phyloP scores from a whole-genome alignment of 148 eudicot genomes.

The Dysphania ambrosioides region DNA sequence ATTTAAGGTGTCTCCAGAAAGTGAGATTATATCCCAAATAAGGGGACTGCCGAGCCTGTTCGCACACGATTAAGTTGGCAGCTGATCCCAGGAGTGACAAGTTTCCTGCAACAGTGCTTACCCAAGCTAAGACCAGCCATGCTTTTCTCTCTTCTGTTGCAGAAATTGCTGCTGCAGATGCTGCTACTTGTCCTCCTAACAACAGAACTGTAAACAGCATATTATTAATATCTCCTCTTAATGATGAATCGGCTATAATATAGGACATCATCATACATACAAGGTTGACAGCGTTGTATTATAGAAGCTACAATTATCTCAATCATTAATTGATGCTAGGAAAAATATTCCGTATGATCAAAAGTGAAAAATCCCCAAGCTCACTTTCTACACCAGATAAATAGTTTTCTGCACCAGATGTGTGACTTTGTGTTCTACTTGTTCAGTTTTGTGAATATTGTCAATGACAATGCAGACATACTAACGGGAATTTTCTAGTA shows the following conservation, averaged over 20 bases:
- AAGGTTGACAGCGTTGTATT: background rate
- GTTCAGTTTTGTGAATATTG: background rate
- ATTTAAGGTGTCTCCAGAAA: constrained; percentile 80
- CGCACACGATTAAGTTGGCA: constrained; percentile 88
- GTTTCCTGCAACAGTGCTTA: constrained; percentile 90
- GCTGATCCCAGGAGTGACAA: constrained; percentile 85
- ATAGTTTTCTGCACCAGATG: background rate
- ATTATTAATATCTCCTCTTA: background rate
- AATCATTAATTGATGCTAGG: background rate
- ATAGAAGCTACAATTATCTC: background rate
- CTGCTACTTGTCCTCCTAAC: constrained; percentile 76
- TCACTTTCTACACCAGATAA: no score
- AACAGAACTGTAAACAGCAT: constrained; percentile 51
- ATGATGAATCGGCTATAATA: background rate
- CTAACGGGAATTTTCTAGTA: background rate
- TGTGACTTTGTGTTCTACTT: background rate
- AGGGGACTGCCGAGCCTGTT: constrained; percentile 84
- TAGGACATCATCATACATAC: background rate
- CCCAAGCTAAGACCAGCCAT: constrained; percentile 95
- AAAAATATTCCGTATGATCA: no score
- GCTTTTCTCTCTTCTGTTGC: constrained; percentile 66
- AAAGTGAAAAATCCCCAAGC: no score
- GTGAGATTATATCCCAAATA: constrained; percentile 59
- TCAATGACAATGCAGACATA: background rate
- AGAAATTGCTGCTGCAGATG: constrained; percentile 74